Evolutionary conservation across 2,329 filamentous ascomycete genomes (phyloP), one percentile per base, ranked within the genome.

Genomic region (Xylaria hypoxylon): DNA sequence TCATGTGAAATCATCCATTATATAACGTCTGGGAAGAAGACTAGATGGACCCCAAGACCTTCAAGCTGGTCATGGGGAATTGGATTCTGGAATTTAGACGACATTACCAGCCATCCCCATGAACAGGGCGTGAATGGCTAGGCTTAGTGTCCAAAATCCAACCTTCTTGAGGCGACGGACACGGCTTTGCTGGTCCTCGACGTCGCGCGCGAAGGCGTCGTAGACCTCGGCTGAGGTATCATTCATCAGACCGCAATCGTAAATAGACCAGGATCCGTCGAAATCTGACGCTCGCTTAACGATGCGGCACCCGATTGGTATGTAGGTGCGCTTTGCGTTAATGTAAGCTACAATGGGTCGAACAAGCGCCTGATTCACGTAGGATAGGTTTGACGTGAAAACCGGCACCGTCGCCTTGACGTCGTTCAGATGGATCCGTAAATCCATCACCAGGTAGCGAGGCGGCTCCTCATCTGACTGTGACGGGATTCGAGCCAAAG

Each of bases 331-430:
- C 78, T 94, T 93, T 47, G 93, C 92, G 80, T 99, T 99, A 80
- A 99, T 98, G 78, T 98, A 99, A 6, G 96, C 96, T 45, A 99
- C 94, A 68, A 99, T 99, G 17, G 96, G 96, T 4, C 96, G 89
- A 40, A 98, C 93, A 4, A 98, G 89, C 1, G 96, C 94, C 78
- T 97, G 96, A 80, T 97, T 98, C 74, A 97, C 92, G 78, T 98
- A 99, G 0, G 93, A 96, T 55, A 98, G 87, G 76, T 97, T 92
- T 17, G 89, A 90, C 1, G 92, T 97, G 81, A 99, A 98, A 57
- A 98, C 86, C 0, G 96, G 96, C 1, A 99, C 94, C 2, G 92
- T 90, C 31, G 96, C 96, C 72, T 94, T 93, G 50, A 97, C 94
- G 71, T 97, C 93, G 80, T 97, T 98, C 68, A 99, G 87, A 76